Conservation (phyloP, 2,329 filamentous ascomycete genomes). For the Botrytis hyacinthi region DNA sequence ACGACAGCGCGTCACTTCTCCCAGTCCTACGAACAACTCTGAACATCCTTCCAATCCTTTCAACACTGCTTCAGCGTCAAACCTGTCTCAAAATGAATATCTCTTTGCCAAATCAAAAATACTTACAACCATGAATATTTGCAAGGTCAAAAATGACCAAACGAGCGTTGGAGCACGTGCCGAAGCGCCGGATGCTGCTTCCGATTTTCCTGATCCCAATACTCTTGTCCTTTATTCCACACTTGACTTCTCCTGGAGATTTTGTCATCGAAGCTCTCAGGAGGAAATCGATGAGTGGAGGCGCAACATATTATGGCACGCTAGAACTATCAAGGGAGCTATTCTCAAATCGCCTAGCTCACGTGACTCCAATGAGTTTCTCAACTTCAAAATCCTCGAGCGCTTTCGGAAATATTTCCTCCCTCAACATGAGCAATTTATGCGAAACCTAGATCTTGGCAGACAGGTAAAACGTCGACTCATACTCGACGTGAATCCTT, state of each 20-base stretch:
- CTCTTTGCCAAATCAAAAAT: fast-evolving
- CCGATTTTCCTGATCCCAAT: neutral
- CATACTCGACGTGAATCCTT: neutral
- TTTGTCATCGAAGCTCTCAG: too few relatives aligned
- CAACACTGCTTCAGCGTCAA: neutral
- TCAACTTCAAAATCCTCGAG: neutral
- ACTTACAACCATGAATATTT: neutral
- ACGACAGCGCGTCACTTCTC: neutral
- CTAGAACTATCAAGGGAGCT: neutral
- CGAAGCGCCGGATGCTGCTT: too few relatives aligned
- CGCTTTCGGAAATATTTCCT: neutral
- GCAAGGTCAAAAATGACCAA: neutral
- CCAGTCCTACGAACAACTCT: neutral
- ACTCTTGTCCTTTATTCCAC: neutral
- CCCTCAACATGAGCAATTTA: neutral
- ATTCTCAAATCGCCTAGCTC: neutral
- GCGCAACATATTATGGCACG: neutral
- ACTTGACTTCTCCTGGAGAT: too few relatives aligned
- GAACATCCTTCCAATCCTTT: neutral
- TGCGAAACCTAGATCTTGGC: neutral
- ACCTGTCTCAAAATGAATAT: neutral
- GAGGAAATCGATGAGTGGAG: neutral
- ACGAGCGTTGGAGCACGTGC: neutral
- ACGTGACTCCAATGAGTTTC: fast-evolving
- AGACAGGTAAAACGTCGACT: neutral